A percentile compares a stretch with the other conserved stretches of the same genome.
phyloP scores from a whole-genome alignment of 495 filamentous ascomycete species.

The Penicillium atrosanguineum region DNA sequence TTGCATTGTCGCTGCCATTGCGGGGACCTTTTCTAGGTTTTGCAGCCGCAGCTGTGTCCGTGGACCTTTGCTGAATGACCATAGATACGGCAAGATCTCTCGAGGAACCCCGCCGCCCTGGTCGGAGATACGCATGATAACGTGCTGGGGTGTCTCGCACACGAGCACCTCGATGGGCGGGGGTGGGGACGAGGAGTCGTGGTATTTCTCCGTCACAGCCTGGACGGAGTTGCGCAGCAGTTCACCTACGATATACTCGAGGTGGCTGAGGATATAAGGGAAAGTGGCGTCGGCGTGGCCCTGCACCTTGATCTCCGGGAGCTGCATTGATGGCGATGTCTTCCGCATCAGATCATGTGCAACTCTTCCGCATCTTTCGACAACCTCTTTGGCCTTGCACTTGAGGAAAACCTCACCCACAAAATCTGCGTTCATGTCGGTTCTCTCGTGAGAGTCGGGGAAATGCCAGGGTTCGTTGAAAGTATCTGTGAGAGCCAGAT shows the following conservation, averaged over 20 bases:
- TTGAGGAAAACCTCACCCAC: constrained; percentile 95
- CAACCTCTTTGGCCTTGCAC: constrained; percentile 87
- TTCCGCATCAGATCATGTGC: constrained; percentile 65
- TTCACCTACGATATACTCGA: constrained; percentile 97
- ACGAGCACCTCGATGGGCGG: constrained; percentile 91
- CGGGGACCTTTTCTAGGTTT: constrained; percentile 83
- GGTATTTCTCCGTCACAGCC: constrained; percentile 74
- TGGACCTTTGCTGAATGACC: constrained; percentile 93
- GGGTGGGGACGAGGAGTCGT: constrained; percentile 41
- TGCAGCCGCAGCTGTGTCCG: constrained; percentile 67
- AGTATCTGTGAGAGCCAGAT: constrained; percentile 93
- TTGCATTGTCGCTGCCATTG: constrained; percentile 92
- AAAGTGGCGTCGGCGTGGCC: constrained; percentile 89
- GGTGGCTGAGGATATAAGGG: constrained; percentile 91
- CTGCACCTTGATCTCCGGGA: constrained; percentile 81
- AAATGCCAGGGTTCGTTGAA: constrained; percentile 94
- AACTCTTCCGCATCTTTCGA: constrained; percentile 74
- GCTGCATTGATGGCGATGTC: constrained; percentile 64
- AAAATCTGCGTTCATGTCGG: constrained; percentile 72
- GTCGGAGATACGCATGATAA: constrained; percentile 94
- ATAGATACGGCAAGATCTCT: constrained; percentile 83
- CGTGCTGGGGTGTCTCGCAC: constrained; percentile 91
- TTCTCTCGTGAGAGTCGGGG: constrained; percentile 65
- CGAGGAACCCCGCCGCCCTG: constrained; percentile 88
- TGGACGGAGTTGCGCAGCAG: constrained; percentile 93